Evolutionary conservation across 495 filamentous ascomycete genomes (phyloP).

Genomic region (Letharia columbiana): DNA sequence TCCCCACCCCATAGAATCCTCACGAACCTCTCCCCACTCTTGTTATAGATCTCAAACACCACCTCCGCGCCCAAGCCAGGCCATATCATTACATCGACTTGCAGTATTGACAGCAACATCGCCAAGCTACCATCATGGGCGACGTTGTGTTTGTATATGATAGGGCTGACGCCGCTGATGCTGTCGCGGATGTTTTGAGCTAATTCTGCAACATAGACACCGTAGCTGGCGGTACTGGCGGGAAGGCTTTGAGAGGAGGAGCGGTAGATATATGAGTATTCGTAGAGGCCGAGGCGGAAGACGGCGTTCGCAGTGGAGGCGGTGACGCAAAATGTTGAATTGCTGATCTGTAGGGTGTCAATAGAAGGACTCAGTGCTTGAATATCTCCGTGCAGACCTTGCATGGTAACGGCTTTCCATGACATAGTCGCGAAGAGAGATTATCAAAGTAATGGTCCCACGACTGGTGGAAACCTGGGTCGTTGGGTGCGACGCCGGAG

Average conservation of each 20-base stretch:
- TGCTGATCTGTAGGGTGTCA: constrained; percentile 19
- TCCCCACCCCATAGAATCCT: constrained; percentile 56
- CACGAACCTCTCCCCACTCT: constrained; percentile 31
- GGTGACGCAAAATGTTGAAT: constrained; percentile 47
- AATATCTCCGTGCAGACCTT: constrained; percentile 24
- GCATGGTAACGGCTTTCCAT: constrained; percentile 55
- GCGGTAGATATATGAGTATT: constrained; percentile 62
- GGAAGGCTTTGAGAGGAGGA: constrained; percentile 47
- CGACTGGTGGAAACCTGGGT: constrained; percentile 50
- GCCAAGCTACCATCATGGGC: constrained; percentile 62
- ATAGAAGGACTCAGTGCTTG: too few species aligned
- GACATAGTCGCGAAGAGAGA: constrained; percentile 59
- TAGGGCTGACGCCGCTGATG: constrained; percentile 21
- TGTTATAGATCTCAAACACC: constrained; percentile 55
- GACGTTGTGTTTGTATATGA: constrained; percentile 55
- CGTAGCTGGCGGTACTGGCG: constrained; percentile 44
- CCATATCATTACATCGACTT: constrained; percentile 62
- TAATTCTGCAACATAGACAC: constrained; percentile 58
- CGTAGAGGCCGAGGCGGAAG: constrained; percentile 60
- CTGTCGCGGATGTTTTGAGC: constrained; percentile 46
- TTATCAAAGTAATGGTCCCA: constrained; percentile 72
- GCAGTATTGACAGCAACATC: constrained; percentile 52
- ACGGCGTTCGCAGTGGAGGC: constrained; percentile 48
- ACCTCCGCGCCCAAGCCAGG: constrained; percentile 65
- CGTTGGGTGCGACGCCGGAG: constrained; percentile 46